Evolutionary conservation across 352 stramenopile species (phyloP), one percentile per base, ranked within the genome.

Genomic region (Globisporangium sylvaticum): DNA sequence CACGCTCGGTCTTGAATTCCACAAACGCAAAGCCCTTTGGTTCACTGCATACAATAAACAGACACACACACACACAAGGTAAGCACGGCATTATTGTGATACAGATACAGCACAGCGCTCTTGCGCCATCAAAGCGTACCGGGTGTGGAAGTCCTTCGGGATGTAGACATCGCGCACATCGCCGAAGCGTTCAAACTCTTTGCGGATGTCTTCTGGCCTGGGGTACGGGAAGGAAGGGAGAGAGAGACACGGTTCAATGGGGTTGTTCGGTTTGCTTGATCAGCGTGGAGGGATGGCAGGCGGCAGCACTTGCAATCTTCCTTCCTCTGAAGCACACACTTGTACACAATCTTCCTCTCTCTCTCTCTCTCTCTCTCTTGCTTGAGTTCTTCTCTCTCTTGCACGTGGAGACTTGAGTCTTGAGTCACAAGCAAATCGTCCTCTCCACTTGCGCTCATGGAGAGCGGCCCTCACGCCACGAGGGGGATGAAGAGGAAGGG

Each of bases 121-220:
- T 8, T 5, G 6, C 1, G 18, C 20, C 54, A 39, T 22, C 25
- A 34, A 39, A 39, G 69, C 76, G 70, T 76, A 95, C 76, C 96
- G 89, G 27, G 92, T 98, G 79, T 98, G 90, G 67, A 86, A 98
- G 72, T 98, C 93, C 68, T 92, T 90, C 27, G 95, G 95, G 75
- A 98, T 98, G 81, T 98, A 98, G 39, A 98, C 92, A 75, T 98
- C 95, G 50, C 94, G 88, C 34, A 98, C 90, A 69, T 98, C 91
- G 18, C 95, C 95, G 67, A 96, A 98, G 54, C 91, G 83, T 60
- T 96, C 91, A 72, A 98, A 98, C 58, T 97, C 93, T 67, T 88
- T 85, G 61, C 91, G 84, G 18, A 98, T 83, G 73, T 98, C 94
- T 71, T 96, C 84, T 29, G 89, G 79, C 70, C 88, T 96, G 71